phyloP scores from a whole-genome alignment of 495 filamentous ascomycete species.

The Parathielavia hyrcaniae region DNA sequence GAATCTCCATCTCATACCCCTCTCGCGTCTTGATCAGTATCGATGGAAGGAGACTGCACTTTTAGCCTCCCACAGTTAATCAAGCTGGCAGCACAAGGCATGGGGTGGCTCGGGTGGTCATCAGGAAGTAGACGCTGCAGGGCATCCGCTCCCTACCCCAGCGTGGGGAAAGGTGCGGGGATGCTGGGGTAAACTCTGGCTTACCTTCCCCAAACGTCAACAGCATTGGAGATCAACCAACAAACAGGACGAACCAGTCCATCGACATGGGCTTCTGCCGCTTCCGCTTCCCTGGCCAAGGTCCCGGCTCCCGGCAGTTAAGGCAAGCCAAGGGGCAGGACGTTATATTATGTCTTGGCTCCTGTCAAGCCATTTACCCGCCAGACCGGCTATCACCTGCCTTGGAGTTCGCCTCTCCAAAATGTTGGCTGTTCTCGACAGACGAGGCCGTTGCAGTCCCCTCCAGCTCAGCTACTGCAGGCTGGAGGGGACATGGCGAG shows the following conservation, averaged over 20 bases:
- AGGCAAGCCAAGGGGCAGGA: constrained; percentile 5
- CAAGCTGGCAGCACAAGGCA: neutral
- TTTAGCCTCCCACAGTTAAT: neutral
- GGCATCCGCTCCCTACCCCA: neutral
- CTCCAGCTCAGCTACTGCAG: constrained; percentile 14
- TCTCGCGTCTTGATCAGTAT: constrained; percentile 8
- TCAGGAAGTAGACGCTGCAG: neutral
- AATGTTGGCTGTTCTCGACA: constrained; percentile 14
- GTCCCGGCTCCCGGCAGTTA: constrained; percentile 6
- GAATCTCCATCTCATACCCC: constrained; percentile 2
- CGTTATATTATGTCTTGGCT: neutral
- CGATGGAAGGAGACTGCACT: neutral
- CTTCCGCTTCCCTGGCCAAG: neutral
- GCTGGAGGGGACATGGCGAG: constrained; percentile 17
- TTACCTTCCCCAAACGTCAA: neutral
- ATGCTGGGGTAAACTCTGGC: constrained; percentile 6
- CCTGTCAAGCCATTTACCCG: constrained; percentile 23
- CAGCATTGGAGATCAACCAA: neutral
- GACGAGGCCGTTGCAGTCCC: constrained; percentile 1
- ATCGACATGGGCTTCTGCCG: neutral
- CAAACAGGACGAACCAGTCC: neutral
- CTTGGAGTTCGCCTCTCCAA: constrained; percentile 14
- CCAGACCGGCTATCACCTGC: constrained; percentile 13
- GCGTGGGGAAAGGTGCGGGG: neutral
- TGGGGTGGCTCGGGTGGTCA: too few relatives aligned